phyloP scores from a whole-genome alignment of 1,284 basidiomycete species.

The Malassezia caprae region DNA sequence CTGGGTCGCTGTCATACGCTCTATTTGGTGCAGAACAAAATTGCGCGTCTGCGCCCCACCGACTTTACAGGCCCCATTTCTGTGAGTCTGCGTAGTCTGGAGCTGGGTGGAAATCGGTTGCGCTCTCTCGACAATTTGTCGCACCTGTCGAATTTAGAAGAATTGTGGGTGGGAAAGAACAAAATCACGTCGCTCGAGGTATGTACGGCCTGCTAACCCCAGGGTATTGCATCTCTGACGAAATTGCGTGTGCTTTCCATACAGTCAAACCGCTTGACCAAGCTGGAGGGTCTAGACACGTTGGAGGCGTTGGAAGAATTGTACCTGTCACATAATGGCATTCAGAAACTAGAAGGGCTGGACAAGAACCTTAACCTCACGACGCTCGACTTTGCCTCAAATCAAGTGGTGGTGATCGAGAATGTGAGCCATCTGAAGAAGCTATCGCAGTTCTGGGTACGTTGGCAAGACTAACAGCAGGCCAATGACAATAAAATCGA shows the following conservation, averaged over 20 bases:
- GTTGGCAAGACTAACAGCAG: constrained; percentile 52
- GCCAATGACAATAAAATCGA: constrained; percentile 77
- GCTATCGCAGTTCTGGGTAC: constrained; percentile 87
- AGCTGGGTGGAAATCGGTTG: constrained; percentile 84
- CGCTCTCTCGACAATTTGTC: constrained; percentile 83
- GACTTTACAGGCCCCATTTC: constrained; percentile 58
- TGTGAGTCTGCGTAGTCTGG: constrained; percentile 65
- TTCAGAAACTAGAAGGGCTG: constrained; percentile 73
- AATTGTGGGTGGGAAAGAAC: constrained; percentile 84
- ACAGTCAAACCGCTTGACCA: constrained; percentile 86
- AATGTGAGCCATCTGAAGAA: constrained; percentile 64
- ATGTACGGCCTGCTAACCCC: neutral
- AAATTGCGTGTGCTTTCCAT: constrained; percentile 54
- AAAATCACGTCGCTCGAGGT: constrained; percentile 34
- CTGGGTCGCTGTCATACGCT: constrained; percentile 58
- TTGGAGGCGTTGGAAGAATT: constrained; percentile 65
- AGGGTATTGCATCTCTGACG: constrained; percentile 19
- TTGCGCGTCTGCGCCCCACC: constrained; percentile 59
- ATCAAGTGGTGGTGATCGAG: constrained; percentile 69
- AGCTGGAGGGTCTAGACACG: constrained; percentile 61
- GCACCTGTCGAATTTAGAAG: constrained; percentile 69
- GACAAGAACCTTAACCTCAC: constrained; percentile 58
- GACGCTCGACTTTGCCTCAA: constrained; percentile 78
- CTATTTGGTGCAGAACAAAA: constrained; percentile 95
- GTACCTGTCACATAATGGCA: constrained; percentile 87